Percentiles rank a stretch among this genome's conserved stretches.
phyloP scores from a whole-genome alignment of 2,329 filamentous ascomycete genomes.

The Aspergillus jensenii region DNA sequence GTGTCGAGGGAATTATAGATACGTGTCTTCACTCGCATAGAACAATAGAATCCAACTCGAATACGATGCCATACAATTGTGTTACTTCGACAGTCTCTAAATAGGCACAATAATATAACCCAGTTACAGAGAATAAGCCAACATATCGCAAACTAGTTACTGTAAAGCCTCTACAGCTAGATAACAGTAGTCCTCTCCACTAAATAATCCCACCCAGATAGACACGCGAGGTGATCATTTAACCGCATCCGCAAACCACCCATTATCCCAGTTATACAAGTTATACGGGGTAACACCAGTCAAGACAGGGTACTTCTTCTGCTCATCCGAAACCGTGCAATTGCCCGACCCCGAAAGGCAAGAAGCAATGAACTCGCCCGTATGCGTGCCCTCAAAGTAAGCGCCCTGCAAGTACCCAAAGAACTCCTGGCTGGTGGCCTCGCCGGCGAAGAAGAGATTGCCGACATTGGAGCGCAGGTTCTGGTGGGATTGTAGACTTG shows the following conservation, averaged over 20 bases:
- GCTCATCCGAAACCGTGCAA: not conserved
- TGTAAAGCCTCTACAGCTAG: too few relatives aligned
- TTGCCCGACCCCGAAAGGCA: not conserved
- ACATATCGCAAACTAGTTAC: too few relatives aligned
- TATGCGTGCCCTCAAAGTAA: slow-evolving; percentile 52
- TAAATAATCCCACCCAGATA: too few relatives aligned
- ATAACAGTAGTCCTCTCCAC: too few relatives aligned
- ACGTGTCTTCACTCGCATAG: too few relatives aligned
- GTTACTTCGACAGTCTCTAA: too few relatives aligned
- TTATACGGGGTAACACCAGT: slow-evolving; percentile 1
- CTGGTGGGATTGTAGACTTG: slow-evolving; percentile 64
- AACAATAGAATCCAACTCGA: too few relatives aligned
- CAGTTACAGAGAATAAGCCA: too few relatives aligned
- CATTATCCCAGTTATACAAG: not conserved
- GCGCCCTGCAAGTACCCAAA: slow-evolving; percentile 67
- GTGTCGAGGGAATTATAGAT: too few relatives aligned
- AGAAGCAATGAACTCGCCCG: not conserved
- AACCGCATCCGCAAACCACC: not conserved
- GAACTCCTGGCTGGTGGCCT: slow-evolving; percentile 62
- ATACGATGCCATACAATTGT: too few relatives aligned
- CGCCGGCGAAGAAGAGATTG: slow-evolving; percentile 64
- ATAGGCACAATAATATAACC: too few relatives aligned
- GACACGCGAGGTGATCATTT: too few relatives aligned
- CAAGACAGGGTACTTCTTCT: not conserved
- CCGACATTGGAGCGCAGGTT: slow-evolving; percentile 34